Evolutionary conservation across 495 filamentous ascomycete genomes (phyloP).

Genomic region (Penicillium manginii): DNA sequence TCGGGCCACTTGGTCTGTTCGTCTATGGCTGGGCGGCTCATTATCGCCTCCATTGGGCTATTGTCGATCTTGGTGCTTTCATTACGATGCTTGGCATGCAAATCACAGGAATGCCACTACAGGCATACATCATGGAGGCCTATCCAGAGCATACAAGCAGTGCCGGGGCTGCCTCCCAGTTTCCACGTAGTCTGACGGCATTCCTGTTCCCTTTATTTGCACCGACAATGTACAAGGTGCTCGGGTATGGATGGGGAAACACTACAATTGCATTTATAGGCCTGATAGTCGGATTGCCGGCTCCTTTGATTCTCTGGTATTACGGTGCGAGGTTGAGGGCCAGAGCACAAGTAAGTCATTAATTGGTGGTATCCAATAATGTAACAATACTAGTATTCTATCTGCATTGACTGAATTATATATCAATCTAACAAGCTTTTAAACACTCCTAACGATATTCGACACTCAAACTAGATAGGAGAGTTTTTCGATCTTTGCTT

Average conservation of each 20-base stretch:
- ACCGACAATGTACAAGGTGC: conserved; percentile 54
- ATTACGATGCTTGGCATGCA: conserved; percentile 19
- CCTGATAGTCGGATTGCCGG: conserved; percentile 17
- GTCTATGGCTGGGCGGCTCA: conserved; percentile 22
- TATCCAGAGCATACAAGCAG: conserved; percentile 21
- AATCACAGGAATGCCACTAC: conserved; percentile 18
- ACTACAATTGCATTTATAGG: conserved; percentile 22
- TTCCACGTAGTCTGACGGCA: conserved; percentile 21
- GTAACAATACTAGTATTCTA: too few species aligned
- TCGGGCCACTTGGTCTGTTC: conserved; percentile 17
- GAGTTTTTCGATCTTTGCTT: too few species aligned
- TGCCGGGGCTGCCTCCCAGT: conserved; percentile 18
- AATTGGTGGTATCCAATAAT: too few species aligned
- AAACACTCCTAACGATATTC: too few species aligned
- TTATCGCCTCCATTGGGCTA: conserved; percentile 14
- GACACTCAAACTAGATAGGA: too few species aligned
- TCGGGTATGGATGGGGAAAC: conserved; percentile 65
- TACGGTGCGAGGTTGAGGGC: conserved; percentile 19
- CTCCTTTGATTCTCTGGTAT: conserved; percentile 19
- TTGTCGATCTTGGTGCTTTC: conserved; percentile 17
- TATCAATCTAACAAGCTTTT: too few species aligned
- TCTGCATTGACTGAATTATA: too few species aligned
- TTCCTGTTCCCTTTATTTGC: conserved; percentile 57
- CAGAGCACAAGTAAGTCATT: conserved; percentile 7
- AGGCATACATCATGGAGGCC: conserved; percentile 23